Conservation (phyloP, 768 basidiomycete species). For the Leccinellum luteum region DNA sequence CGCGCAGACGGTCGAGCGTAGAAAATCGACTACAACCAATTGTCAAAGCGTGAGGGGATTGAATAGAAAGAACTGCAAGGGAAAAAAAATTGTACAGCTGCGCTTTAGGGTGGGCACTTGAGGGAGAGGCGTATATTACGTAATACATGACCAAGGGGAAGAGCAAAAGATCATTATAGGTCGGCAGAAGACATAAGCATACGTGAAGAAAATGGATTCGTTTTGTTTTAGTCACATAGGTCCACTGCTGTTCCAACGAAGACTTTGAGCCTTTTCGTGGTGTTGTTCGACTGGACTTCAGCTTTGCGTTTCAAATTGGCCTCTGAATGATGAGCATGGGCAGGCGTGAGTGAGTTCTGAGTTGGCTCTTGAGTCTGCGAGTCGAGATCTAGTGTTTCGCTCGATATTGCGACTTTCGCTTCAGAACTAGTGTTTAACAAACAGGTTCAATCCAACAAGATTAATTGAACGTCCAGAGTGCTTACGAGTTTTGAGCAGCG, state of each 20-base stretch:
- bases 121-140: neutral
- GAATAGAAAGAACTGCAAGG: neutral
- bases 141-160: neutral
- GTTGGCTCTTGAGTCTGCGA: slow-evolving; percentile 44
- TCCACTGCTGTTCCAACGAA: slow-evolving; percentile 69
- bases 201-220: neutral
- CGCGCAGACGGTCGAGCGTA: slow-evolving; percentile 42
- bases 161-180: neutral
- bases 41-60: slow-evolving; percentile 47
- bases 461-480: neutral
- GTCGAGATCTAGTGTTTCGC: slow-evolving; percentile 12
- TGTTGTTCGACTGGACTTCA: slow-evolving; percentile 11
- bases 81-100: neutral
- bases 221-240: slow-evolving; percentile 57
- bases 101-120: slow-evolving; percentile 37
- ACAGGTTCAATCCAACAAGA: neutral
- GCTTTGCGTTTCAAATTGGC: slow-evolving; percentile 37
- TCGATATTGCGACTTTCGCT: neutral
- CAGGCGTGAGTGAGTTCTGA: slow-evolving; percentile 25
- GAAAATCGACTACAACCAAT: slow-evolving; percentile 38
- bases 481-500: slow-evolving; percentile 16
- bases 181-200: neutral
- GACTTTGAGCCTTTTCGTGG: slow-evolving; percentile 64
- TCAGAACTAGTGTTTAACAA: neutral
- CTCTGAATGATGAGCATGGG: slow-evolving; percentile 16